Evolutionary conservation across 257 asterid genomes (phyloP).

Genomic region (Capsicum baccatum): DNA sequence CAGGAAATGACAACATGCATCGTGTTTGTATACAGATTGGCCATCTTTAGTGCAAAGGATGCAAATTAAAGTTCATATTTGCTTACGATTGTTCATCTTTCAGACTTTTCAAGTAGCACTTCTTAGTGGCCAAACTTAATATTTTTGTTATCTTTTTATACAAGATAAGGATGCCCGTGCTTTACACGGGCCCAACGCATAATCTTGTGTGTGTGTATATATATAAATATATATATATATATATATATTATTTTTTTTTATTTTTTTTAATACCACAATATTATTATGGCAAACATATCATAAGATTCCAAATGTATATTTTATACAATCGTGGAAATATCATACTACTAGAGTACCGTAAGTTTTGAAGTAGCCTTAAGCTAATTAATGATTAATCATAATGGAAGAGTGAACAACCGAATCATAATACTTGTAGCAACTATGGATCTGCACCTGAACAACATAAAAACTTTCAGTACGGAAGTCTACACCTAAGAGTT

Average conservation of each 20-base stretch:
- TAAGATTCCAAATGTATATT: no score
- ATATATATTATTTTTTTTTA: no score
- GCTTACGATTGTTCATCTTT: not conserved
- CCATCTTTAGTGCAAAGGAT: not conserved
- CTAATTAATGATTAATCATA: constrained; percentile 53
- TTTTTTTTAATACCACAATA: no score
- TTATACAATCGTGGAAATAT: no score
- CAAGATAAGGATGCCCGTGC: no score
- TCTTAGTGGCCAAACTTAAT: not conserved
- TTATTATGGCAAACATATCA: no score
- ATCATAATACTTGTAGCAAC: constrained; percentile 65
- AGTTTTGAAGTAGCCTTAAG: constrained; percentile 77
- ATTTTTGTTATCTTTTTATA: not conserved
- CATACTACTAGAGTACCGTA: constrained; percentile 42
- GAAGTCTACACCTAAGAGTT: not conserved
- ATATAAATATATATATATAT: no score
- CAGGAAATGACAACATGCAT: not conserved
- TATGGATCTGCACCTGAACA: constrained; percentile 90
- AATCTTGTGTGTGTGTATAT: no score
- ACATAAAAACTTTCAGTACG: constrained; percentile 14
- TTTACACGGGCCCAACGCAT: no score
- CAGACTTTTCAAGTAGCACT: not conserved
- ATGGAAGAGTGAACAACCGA: constrained; percentile 69
- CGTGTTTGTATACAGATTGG: not conserved
- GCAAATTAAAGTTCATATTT: not conserved